These are phyloP conservation scores for Carpinus fangiana DNA, from an alignment of 306 rosid species.

Conservation along the genomic window DNA sequence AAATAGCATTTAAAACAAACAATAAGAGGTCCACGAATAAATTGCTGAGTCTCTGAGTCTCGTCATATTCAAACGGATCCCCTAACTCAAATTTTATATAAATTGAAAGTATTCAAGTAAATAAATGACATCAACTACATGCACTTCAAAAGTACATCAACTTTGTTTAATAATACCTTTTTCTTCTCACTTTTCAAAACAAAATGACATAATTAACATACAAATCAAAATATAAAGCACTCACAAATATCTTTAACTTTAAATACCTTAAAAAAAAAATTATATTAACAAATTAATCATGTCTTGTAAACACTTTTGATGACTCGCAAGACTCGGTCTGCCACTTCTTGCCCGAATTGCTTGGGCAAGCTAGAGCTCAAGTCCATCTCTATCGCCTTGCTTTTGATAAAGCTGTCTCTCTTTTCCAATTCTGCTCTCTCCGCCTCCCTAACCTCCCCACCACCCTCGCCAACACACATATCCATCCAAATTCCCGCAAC, in stretches of 20 bases:
- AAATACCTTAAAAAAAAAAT: not conserved
- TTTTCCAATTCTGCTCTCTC: constrained; percentile 23
- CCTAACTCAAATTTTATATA: too few species aligned
- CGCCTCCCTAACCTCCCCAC: constrained; percentile 5
- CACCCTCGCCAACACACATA: constrained; percentile 8
- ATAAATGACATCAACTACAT: not conserved
- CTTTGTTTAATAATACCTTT: too few species aligned
- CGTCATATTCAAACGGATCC: too few species aligned
- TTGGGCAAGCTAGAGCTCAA: constrained; percentile 26
- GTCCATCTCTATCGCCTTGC: constrained; percentile 31
- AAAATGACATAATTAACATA: too few species aligned
- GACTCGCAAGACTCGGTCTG: constrained; percentile 24
- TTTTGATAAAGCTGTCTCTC: constrained; percentile 27
- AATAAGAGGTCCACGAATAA: too few species aligned
- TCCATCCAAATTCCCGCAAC: constrained; percentile 26
- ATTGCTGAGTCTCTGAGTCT: too few species aligned
- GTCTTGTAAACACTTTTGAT: constrained; percentile 22
- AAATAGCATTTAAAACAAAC: too few species aligned
- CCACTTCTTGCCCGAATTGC: constrained; percentile 35
- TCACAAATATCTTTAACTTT: too few species aligned
- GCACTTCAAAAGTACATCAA: not conserved
- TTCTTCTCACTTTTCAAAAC: too few species aligned
- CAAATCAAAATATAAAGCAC: too few species aligned
- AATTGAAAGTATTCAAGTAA: too few species aligned
- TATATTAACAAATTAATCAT: not conserved